Evolutionary conservation across 148 eudicot species (phyloP).

Genomic region (Rhododendron simsii): DNA sequence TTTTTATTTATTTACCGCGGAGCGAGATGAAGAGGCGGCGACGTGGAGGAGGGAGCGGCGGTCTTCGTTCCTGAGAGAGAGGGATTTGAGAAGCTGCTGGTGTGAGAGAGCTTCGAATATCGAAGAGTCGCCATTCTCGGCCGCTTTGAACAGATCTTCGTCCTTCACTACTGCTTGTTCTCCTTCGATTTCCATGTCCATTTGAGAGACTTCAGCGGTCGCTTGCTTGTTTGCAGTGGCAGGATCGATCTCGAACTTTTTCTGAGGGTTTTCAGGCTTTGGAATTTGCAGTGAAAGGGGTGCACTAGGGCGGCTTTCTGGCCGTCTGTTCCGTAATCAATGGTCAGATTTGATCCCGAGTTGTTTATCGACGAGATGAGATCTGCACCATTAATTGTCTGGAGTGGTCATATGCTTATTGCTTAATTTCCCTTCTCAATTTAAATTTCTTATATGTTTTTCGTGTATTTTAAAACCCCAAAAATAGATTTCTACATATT

Average conservation of each 20-base stretch:
- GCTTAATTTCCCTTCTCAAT: too few relatives aligned
- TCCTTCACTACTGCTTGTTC: constrained; percentile 7
- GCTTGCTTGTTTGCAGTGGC: background rate
- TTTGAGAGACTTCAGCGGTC: background rate
- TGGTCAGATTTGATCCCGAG: too few relatives aligned
- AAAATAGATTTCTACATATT: too few relatives aligned
- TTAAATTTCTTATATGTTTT: too few relatives aligned
- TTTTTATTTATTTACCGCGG: too few relatives aligned
- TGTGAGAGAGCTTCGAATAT: constrained; percentile 53
- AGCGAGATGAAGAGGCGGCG: constrained; percentile 53
- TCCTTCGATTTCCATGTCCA: constrained; percentile 10
- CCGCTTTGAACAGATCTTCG: constrained; percentile 66
- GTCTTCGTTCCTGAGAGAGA: constrained; percentile 83
- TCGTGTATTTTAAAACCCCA: too few relatives aligned
- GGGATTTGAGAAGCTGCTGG: constrained; percentile 36
- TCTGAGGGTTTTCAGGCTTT: background rate
- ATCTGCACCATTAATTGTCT: too few relatives aligned
- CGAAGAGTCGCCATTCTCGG: constrained; percentile 60
- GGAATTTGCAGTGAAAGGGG: background rate
- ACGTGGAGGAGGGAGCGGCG: constrained; percentile 89
- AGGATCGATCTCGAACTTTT: background rate
- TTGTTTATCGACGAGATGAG: too few relatives aligned
- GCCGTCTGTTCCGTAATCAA: too few relatives aligned
- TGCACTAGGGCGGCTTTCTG: too few relatives aligned
- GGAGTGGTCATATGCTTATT: too few relatives aligned